Conservation (phyloP, 768 basidiomycete species). For the Daedaleopsis nitida region DNA sequence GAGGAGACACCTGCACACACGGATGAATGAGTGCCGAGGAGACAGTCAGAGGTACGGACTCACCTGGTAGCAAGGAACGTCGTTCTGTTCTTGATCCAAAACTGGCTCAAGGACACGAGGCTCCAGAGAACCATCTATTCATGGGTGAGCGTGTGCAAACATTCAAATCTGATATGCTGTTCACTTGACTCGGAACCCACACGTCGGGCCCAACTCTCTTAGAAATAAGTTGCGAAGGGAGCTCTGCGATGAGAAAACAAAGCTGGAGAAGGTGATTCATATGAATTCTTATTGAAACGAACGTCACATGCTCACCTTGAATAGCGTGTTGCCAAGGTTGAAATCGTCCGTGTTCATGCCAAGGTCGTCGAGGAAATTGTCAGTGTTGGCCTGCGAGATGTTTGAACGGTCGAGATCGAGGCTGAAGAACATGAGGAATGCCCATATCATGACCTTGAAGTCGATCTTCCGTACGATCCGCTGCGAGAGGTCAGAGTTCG, state of each 20-base stretch:
- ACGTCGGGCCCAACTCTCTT: slow-evolving; percentile 70
- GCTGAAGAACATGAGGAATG: slow-evolving; percentile 63
- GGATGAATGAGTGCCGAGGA: background rate
- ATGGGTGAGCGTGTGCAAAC: background rate
- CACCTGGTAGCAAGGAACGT: slow-evolving; percentile 59
- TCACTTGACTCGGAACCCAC: slow-evolving; percentile 63
- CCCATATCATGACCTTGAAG: slow-evolving; percentile 60
- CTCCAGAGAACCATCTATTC: slow-evolving; percentile 58
- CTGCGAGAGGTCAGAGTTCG: slow-evolving; percentile 28
- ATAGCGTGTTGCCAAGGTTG: slow-evolving; percentile 64
- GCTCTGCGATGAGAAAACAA: slow-evolving; percentile 44
- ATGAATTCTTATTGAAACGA: background rate
- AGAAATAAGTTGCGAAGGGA: slow-evolving; percentile 68
- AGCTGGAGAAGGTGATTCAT: slow-evolving; percentile 11
- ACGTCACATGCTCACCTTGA: slow-evolving; percentile 40
- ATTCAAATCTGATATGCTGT: background rate
- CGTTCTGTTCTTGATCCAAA: slow-evolving; percentile 53
- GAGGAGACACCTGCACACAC: slow-evolving; percentile 43
- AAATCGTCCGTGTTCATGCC: slow-evolving; percentile 62
- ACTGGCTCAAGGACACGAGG: slow-evolving; percentile 55
- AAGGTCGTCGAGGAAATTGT: slow-evolving; percentile 65
- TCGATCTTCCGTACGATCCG: slow-evolving; percentile 59
- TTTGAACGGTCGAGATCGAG: slow-evolving; percentile 62
- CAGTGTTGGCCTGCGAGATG: slow-evolving; percentile 65
- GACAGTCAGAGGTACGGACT: background rate